phyloP scores from a whole-genome alignment of 257 asterid species.

The Penstemon newberryi region DNA sequence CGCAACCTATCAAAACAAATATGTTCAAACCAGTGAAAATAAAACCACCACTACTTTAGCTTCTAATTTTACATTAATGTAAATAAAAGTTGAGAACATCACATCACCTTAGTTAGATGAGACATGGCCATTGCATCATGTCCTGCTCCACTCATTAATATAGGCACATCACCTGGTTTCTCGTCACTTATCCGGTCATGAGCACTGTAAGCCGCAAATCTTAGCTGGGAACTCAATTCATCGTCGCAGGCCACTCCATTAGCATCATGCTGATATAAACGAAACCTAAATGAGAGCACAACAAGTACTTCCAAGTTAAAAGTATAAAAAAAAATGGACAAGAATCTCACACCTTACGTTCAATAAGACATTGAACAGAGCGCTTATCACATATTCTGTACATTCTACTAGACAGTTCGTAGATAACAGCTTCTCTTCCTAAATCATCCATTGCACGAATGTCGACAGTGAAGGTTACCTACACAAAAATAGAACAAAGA shows the following conservation, averaged over 20 bases:
- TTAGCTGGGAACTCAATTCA: slow-evolving; percentile 65
- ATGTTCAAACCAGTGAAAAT: slow-evolving; percentile 18
- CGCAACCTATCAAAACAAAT: slow-evolving; percentile 52
- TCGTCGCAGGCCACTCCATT: slow-evolving; percentile 73
- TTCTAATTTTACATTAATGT: neutral
- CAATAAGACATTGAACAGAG: slow-evolving; percentile 72
- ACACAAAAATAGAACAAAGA: slow-evolving; percentile 6
- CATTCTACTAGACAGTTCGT: slow-evolving; percentile 68
- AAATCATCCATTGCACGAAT: slow-evolving; percentile 87
- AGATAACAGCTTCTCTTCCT: slow-evolving; percentile 85
- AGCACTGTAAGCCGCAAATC: slow-evolving; percentile 68
- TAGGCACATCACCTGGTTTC: slow-evolving; percentile 58
- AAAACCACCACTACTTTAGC: neutral
- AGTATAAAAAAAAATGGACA: slow-evolving; percentile 10
- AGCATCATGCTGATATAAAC: slow-evolving; percentile 80
- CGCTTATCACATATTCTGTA: slow-evolving; percentile 73
- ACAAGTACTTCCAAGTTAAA: slow-evolving; percentile 8
- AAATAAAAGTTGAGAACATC: slow-evolving; percentile 1
- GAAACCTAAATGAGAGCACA: slow-evolving; percentile 28
- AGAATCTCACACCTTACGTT: slow-evolving; percentile 66
- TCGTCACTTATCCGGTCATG: slow-evolving; percentile 56
- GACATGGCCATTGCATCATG: slow-evolving; percentile 99
- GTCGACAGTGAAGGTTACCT: slow-evolving; percentile 92
- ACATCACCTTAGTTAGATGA: slow-evolving; percentile 82
- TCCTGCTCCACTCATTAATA: slow-evolving; percentile 98